Evolutionary conservation across 768 basidiomycete species (phyloP), one percentile per base, ranked within the genome.

Genomic region (Coprinellus micaceus): DNA sequence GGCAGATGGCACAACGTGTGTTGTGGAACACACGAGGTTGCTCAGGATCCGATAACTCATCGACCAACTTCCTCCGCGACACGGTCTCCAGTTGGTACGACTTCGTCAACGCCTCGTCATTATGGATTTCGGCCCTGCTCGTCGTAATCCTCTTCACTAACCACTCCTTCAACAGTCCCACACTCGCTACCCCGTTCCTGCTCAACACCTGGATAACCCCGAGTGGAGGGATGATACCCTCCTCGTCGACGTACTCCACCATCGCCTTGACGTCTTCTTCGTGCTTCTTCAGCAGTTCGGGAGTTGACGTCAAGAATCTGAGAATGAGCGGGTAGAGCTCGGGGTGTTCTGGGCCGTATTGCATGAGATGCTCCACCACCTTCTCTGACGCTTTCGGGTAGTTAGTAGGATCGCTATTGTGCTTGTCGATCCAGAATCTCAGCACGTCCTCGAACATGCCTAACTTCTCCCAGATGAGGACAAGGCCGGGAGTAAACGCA

Each of bases 381-480:
- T 88, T 79, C 7, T 63, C 71, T 1, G 80, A 78, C 17, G 79
- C 78, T 15, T 58, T 66, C 0, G 73, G 65, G n/a, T 43, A 43
- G 15, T 17, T 21, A 6, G 66, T 58, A 2, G 58, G 54, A 12
- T 71, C 78, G 36, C 75, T 74, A 17, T 67, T 71, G 54, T 88
- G 78, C 58, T 79, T 79, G 56, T 91, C 89, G 82, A 96, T 95
- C 88, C 89, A 94, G 74, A 91, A 97, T 22, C 94, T 82, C 28
- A 98, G 67, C 46, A 98, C 86, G 61, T 97, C 95, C 64, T 98
- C 96, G 67, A 93, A 91, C 96, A 97, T 95, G 6, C 90, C 94
- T 74, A 94, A 77, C 58, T 82, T 85, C 73, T 97, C 97, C 91
- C 94, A 98, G 2, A 98, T 77, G 4, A 91, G 72, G 2, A 98